A percentile compares a stretch with the other conserved stretches of the same genome.
Evolutionary conservation across 2,329 filamentous ascomycete genomes (phyloP).

Genomic region (Aspergillus sp.): DNA sequence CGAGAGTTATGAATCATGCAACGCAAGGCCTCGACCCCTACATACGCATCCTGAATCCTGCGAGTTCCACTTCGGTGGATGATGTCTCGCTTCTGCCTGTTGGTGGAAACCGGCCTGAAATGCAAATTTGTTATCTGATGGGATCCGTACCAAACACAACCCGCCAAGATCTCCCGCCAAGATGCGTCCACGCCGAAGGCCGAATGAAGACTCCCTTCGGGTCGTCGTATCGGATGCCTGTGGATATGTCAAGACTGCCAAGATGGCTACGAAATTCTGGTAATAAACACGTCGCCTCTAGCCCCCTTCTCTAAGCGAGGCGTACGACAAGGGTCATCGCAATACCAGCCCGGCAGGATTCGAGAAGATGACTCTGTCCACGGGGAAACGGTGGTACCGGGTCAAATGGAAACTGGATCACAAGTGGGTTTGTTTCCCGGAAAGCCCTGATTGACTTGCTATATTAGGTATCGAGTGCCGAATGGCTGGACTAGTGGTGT

Average conservation of each 20-base stretch:
- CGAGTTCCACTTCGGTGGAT: not conserved
- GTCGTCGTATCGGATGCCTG: not conserved
- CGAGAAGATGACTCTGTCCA: not conserved
- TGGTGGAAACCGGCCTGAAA: not conserved
- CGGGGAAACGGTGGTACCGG: not conserved
- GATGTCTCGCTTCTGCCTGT: not conserved
- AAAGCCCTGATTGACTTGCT: not conserved
- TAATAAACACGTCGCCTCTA: not conserved
- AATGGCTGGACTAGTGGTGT: not conserved
- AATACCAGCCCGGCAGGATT: not conserved
- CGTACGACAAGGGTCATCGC: not conserved
- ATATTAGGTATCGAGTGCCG: slow-evolving; percentile 8
- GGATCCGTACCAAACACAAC: not conserved
- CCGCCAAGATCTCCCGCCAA: not conserved
- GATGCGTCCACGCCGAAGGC: not conserved
- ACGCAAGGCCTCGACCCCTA: too few relatives aligned
- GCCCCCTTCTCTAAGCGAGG: not conserved
- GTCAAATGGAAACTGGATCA: not conserved
- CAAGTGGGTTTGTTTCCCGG: not conserved
- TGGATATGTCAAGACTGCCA: not conserved
- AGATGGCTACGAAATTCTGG: not conserved
- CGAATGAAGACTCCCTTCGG: not conserved
- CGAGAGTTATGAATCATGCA: too few relatives aligned
- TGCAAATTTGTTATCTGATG: not conserved
- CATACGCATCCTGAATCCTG: not conserved